Conservation (phyloP, 495 filamentous ascomycete genomes). For the Aspergillus cristatus region DNA sequence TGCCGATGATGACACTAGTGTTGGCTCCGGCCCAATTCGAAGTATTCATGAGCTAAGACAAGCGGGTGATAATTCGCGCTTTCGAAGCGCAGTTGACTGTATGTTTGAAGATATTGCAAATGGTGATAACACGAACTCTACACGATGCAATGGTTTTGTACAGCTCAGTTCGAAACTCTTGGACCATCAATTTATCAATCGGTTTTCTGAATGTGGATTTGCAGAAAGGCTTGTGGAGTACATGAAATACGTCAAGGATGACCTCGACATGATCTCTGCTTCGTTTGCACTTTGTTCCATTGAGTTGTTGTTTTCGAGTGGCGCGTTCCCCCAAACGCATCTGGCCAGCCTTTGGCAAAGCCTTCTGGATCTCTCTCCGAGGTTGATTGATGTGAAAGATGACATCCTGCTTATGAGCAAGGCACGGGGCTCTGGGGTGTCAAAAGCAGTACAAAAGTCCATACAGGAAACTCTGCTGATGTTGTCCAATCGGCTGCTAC, state of each 20-base stretch:
- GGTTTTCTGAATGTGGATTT: slow-evolving; percentile 68
- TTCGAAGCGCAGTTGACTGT: slow-evolving; percentile 70
- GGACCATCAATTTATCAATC: slow-evolving; percentile 53
- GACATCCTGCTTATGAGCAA: slow-evolving; percentile 16
- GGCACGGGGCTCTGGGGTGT: slow-evolving; percentile 11
- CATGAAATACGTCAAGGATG: slow-evolving; percentile 15
- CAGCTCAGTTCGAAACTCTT: slow-evolving; percentile 67
- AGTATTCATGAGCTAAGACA: slow-evolving; percentile 87
- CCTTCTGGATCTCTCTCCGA: slow-evolving; percentile 18
- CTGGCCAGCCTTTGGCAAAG: slow-evolving; percentile 25
- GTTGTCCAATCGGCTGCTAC: slow-evolving; percentile 9
- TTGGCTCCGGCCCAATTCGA: slow-evolving; percentile 52
- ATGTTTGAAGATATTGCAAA: slow-evolving; percentile 75
- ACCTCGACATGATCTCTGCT: slow-evolving; percentile 23
- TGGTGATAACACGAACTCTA: slow-evolving; percentile 35
- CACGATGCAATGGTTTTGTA: slow-evolving; percentile 45
- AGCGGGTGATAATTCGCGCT: slow-evolving; percentile 74
- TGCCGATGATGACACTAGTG: slow-evolving; percentile 40
- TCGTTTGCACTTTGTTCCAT: slow-evolving; percentile 26
- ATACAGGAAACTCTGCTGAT: slow-evolving; percentile 16
- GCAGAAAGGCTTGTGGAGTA: slow-evolving; percentile 52
- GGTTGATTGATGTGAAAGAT: slow-evolving; percentile 18
- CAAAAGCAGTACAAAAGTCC: slow-evolving; percentile 21
- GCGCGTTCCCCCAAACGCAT: slow-evolving; percentile 18
- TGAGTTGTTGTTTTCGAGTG: slow-evolving; percentile 15